Evolutionary conservation across 176 grass and related monocot species (phyloP).

Genomic region (Avena sativa): DNA sequence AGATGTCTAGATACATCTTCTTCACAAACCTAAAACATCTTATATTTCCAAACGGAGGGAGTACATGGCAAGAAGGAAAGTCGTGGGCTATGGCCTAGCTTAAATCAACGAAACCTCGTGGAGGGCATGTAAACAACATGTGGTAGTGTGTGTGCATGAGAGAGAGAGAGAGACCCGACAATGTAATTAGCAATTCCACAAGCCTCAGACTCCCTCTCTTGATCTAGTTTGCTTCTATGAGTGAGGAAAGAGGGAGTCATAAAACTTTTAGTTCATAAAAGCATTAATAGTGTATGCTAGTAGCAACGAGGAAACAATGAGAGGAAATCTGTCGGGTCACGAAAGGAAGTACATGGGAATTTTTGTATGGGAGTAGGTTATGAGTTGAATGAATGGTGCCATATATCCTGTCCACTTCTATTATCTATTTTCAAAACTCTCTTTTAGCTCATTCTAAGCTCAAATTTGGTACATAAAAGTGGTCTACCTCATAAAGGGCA

Average conservation of each 20-base stretch:
- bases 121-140: too few species aligned
- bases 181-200: neutral
- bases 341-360: neutral
- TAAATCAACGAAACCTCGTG: neutral
- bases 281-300: neutral
- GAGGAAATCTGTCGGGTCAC: neutral
- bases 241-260: neutral
- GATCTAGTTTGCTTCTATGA: neutral
- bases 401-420: neutral
- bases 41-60: too few species aligned
- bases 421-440: neutral
- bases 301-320: neutral
- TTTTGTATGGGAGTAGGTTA: neutral
- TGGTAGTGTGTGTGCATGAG: too few species aligned
- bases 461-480: neutral
- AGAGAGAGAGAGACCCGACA: neutral
- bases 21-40: too few species aligned
- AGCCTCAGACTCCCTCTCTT: accelerated
- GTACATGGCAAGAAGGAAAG: too few species aligned
- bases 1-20: too few species aligned
- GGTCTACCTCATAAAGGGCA: too few species aligned
- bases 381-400: neutral
- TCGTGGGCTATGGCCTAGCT: neutral
- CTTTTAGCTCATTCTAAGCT: neutral
- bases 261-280: neutral